phyloP scores from a whole-genome alignment of 805 yeast species.

The Tetrapisispora namnaoensis region DNA sequence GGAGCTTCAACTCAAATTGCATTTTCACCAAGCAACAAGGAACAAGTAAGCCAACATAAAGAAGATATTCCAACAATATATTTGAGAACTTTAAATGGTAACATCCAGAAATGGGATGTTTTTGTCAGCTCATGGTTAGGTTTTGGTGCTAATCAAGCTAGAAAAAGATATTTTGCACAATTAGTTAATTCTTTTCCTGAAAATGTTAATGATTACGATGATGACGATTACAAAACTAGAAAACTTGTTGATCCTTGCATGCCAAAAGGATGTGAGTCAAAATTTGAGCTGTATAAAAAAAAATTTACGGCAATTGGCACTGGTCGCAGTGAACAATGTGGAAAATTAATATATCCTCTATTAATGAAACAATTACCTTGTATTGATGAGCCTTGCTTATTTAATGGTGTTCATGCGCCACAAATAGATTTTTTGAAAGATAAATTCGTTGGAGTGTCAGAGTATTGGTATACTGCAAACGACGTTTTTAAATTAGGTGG shows the following conservation, averaged over 20 bases:
- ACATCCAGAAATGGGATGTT: slow-evolving; percentile 64
- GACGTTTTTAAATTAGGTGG: slow-evolving; percentile 88
- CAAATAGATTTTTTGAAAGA: slow-evolving; percentile 67
- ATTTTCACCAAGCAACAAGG: slow-evolving; percentile 62
- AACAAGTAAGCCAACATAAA: slow-evolving; percentile 52
- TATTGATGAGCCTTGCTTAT: slow-evolving; percentile 77
- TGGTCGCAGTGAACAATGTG: slow-evolving; percentile 71
- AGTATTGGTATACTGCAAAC: slow-evolving; percentile 95
- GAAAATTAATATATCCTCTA: slow-evolving; percentile 63
- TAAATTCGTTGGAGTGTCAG: slow-evolving; percentile 87
- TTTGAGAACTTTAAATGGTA: slow-evolving; percentile 63
- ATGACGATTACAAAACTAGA: slow-evolving; percentile 33
- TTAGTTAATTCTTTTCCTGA: slow-evolving; percentile 43
- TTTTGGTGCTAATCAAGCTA: slow-evolving; percentile 93
- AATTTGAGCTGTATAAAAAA: slow-evolving; percentile 37
- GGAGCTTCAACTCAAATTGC: slow-evolving; percentile 97
- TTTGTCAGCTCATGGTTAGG: slow-evolving; percentile 97
- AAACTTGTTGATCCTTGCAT: slow-evolving; percentile 66
- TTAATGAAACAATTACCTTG: slow-evolving; percentile 75
- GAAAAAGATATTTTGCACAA: slow-evolving; percentile 56
- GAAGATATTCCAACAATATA: slow-evolving; percentile 65
- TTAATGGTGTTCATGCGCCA: slow-evolving; percentile 94
- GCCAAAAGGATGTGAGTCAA: slow-evolving; percentile 49
- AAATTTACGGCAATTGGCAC: slow-evolving; percentile 53
- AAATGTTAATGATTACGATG: slow-evolving; percentile 37